These are phyloP conservation scores for Cryptococcus sp. DNA, from an alignment of 1,284 basidiomycete species.

Conservation along the genomic window DNA sequence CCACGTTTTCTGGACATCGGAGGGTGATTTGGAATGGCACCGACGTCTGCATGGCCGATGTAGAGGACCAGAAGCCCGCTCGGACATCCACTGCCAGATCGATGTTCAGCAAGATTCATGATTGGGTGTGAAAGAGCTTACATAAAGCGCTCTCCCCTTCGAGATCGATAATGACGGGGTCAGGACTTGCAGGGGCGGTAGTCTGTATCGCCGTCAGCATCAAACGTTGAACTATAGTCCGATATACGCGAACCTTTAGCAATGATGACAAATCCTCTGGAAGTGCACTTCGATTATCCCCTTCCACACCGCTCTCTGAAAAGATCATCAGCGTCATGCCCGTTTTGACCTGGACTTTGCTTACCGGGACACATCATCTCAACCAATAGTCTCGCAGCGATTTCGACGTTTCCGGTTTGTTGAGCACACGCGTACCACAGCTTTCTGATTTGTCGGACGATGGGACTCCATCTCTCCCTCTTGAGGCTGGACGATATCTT, in stretches of 20 bases:
- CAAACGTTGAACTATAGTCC: background rate
- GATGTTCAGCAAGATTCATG: background rate
- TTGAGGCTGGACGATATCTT: conserved; percentile 80
- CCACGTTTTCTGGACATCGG: conserved; percentile 47
- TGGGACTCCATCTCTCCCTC: conserved; percentile 71
- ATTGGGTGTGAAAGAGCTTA: conserved; percentile 50
- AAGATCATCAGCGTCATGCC: background rate
- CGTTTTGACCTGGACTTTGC: conserved; percentile 42
- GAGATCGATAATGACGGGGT: conserved; percentile 65
- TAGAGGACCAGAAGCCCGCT: conserved; percentile 68
- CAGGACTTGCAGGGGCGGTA: conserved; percentile 63
- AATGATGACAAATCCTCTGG: conserved; percentile 69
- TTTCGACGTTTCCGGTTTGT: conserved; percentile 70
- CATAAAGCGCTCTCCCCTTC: conserved; percentile 65
- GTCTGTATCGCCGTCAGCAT: conserved; percentile 56
- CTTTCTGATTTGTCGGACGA: conserved; percentile 69
- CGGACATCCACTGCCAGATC: conserved; percentile 62
- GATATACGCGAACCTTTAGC: conserved; percentile 60
- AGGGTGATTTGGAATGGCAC: conserved; percentile 69
- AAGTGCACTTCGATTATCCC: conserved; percentile 38
- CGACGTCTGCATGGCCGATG: conserved; percentile 63
- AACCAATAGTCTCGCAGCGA: conserved; percentile 70
- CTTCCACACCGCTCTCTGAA: conserved; percentile 28
- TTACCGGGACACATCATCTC: conserved; percentile 77
- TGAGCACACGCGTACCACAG: conserved; percentile 80